Conservation (phyloP, 192 early-diverging fungal species). For the Obelidium mucronatum region DNA sequence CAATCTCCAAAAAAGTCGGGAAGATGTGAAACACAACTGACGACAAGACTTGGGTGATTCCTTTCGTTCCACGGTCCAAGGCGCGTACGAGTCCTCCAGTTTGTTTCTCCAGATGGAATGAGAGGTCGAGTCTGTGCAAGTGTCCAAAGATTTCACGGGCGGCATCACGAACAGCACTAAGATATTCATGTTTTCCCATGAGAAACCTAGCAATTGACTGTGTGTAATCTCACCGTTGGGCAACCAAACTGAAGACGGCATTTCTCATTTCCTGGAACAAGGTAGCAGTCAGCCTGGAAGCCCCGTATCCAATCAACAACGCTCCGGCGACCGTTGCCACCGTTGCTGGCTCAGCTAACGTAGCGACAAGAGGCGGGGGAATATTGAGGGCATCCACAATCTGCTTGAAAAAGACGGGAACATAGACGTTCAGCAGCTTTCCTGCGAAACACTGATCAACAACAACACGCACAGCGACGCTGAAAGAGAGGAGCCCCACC, state of each 20-base stretch:
- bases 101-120: constrained; percentile 92
- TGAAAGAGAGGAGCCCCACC: constrained; percentile 63
- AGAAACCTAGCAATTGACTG: constrained; percentile 68
- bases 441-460: constrained; percentile 2
- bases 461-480: not conserved
- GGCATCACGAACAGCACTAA: constrained; percentile 85
- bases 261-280: constrained; percentile 90
- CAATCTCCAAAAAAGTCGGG: constrained; percentile 94
- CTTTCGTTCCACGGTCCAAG: constrained; percentile 88
- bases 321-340: constrained; percentile 85
- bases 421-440: constrained; percentile 87
- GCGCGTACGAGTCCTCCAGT: constrained; percentile 97
- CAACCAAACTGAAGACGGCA: constrained; percentile 92
- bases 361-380: constrained; percentile 63
- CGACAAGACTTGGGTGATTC: constrained; percentile 96
- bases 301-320: constrained; percentile 94
- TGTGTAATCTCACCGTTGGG: constrained; percentile 63
- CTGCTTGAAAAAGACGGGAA: constrained; percentile 95
- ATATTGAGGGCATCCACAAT: constrained; percentile 87
- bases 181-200: constrained; percentile 81
- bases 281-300: constrained; percentile 82
- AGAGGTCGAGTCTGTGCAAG: constrained; percentile 84
- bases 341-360: constrained; percentile 41
- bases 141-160: constrained; percentile 92
- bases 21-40: constrained; percentile 95